These are phyloP conservation scores for Lasiodiplodia sp. DNA, from an alignment of 2,329 filamentous ascomycete genomes.

Conservation along the genomic window DNA sequence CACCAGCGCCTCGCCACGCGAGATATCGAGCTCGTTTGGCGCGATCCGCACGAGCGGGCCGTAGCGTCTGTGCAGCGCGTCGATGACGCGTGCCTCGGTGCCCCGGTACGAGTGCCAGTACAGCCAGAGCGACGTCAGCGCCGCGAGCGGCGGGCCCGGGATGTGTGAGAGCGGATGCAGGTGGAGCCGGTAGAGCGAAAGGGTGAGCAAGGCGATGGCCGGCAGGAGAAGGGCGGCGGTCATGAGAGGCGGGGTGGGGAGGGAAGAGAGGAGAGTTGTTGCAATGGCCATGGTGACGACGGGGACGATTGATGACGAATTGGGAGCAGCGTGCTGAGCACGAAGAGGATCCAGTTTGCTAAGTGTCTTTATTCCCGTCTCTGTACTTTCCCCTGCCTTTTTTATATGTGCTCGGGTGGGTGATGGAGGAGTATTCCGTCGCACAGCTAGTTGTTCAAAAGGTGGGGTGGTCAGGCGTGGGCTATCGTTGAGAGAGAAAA, in stretches of 20 bases:
- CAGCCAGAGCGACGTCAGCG: conserved; percentile 19
- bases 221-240: neutral
- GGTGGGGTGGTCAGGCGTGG: neutral
- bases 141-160: conserved; percentile 25
- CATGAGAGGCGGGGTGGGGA: conserved; percentile 33
- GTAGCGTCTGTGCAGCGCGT: neutral
- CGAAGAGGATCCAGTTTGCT: neutral
- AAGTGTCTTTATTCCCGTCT: neutral
- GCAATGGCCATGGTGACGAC: conserved; percentile 32
- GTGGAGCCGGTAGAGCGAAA: conserved; percentile 31
- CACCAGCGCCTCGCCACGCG: conserved; percentile 37
- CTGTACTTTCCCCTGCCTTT: neutral
- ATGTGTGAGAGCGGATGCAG: conserved; percentile 27
- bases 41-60: conserved; percentile 37
- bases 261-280: conserved; percentile 37
- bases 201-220: conserved; percentile 9
- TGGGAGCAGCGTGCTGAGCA: too few relatives aligned
- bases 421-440: conserved; percentile 8
- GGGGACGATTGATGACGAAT: conserved; percentile 22
- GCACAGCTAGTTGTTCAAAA: neutral
- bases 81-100: conserved; percentile 25
- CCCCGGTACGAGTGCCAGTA: conserved; percentile 24
- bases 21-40: conserved; percentile 36
- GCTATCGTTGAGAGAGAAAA: neutral
- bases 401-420: neutral